These are phyloP conservation scores for Euptelea pleiosperma DNA, from an alignment of 164 flowering plant genomes.

Conservation along the genomic window DNA sequence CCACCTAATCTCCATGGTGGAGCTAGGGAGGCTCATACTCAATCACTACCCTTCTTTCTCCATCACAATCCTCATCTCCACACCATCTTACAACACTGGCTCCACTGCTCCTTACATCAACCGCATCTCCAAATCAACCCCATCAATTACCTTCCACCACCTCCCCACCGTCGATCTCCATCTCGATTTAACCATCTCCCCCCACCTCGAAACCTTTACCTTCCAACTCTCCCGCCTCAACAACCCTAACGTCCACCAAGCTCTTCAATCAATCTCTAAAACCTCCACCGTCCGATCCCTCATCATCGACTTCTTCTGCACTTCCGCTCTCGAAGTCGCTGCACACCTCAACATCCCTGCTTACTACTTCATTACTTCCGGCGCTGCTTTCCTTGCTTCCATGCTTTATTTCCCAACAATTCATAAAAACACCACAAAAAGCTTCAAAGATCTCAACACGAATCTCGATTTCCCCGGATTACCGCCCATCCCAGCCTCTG, in stretches of 20 bases:
- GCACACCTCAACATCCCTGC: constrained; percentile 20
- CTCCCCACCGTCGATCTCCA: constrained; percentile 2
- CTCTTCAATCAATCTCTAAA: constrained; percentile 21
- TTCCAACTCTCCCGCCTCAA: constrained; percentile 16
- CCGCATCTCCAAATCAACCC: constrained; percentile 6
- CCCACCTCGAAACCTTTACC: constrained; percentile 8
- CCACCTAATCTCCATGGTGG: constrained; percentile 30
- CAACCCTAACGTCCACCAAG: constrained; percentile 15
- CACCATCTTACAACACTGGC: constrained; percentile 7
- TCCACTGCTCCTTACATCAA: constrained; percentile 14
- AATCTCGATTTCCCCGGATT: constrained; percentile 9
- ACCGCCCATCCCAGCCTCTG: constrained; percentile 10
- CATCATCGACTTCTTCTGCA: constrained; percentile 32
- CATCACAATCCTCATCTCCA: constrained; percentile 17
- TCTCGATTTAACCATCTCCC: constrained; percentile 1
- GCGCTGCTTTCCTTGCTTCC: constrained; percentile 6
- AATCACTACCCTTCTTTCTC: constrained; percentile 6
- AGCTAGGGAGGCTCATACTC: constrained; percentile 23
- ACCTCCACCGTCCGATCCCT: constrained; percentile 19
- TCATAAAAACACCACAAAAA: neutral
- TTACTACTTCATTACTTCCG: constrained; percentile 18
- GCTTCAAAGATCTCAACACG: constrained; percentile 8
- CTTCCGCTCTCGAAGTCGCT: constrained; percentile 15
- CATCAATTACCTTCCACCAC: constrained; percentile 25
- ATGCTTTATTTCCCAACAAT: constrained; percentile 15